Evolutionary conservation across 208 protist genomes (phyloP).

Genomic region (Novymonas esmeraldas): DNA sequence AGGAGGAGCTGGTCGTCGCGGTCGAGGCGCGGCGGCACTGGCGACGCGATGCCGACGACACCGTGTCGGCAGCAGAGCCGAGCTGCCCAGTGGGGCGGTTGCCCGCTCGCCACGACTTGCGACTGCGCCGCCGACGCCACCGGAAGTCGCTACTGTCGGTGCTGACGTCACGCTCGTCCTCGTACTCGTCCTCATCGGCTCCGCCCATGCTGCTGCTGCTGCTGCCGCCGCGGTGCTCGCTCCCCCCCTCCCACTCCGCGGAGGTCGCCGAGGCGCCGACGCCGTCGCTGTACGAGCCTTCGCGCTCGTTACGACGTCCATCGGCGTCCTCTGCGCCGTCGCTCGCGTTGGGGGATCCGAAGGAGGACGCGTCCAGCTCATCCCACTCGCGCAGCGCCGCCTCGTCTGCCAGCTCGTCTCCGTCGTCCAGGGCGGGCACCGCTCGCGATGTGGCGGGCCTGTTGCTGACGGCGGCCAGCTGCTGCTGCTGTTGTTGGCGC

Average conservation of each 20-base stretch:
- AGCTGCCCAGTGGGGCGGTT: background rate
- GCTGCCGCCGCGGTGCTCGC: background rate
- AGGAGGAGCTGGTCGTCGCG: background rate
- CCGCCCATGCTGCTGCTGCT: background rate
- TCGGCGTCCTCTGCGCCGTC: slow-evolving; percentile 1
- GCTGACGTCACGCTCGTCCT: background rate
- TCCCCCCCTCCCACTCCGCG: background rate
- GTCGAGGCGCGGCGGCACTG: background rate
- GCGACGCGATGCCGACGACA: background rate
- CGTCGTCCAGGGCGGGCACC: slow-evolving; percentile 7
- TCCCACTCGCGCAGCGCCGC: slow-evolving; percentile 35
- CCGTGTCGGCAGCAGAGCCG: background rate
- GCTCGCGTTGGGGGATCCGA: slow-evolving; percentile 9
- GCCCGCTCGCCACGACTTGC: background rate
- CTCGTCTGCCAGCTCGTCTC: slow-evolving; percentile 30
- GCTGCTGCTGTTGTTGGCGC: slow-evolving; percentile 13
- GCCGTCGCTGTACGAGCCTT: background rate
- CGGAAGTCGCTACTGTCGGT: slow-evolving; percentile 1
- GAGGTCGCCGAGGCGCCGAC: background rate
- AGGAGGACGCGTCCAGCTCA: slow-evolving; percentile 27
- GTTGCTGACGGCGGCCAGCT: background rate
- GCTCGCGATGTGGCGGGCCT: background rate
- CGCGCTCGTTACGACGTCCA: background rate
- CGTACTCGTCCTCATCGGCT: background rate
- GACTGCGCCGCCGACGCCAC: slow-evolving; percentile 1